These are phyloP conservation scores for Pichia membranifaciens DNA, from an alignment of 805 yeast genomes.

Conservation along the genomic window DNA sequence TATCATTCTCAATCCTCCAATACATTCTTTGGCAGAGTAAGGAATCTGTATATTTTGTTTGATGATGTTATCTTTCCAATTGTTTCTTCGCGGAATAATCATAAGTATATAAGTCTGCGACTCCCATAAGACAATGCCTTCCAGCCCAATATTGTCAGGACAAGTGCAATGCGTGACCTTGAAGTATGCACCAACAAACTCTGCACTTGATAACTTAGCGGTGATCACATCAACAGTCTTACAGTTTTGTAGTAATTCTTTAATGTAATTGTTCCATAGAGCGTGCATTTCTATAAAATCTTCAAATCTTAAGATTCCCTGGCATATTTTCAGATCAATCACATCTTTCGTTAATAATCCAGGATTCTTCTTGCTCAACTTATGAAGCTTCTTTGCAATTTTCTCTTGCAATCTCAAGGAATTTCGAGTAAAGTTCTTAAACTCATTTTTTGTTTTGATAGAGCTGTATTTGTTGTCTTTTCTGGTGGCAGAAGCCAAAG, in stretches of 20 bases:
- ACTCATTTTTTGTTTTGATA: slow-evolving; percentile 33
- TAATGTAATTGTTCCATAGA: slow-evolving; percentile 73
- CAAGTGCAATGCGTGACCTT: slow-evolving; percentile 55
- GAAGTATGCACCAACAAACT: slow-evolving; percentile 70
- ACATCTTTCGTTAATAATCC: slow-evolving; percentile 18
- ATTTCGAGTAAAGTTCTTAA: slow-evolving; percentile 35
- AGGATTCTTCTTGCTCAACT: slow-evolving; percentile 22
- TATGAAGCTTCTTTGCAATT: slow-evolving; percentile 33
- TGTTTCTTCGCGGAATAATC: slow-evolving; percentile 41
- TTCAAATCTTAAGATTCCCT: slow-evolving; percentile 33
- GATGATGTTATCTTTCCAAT: slow-evolving; percentile 30
- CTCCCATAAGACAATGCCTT: slow-evolving; percentile 83
- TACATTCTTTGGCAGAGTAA: slow-evolving; percentile 23
- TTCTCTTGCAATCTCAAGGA: slow-evolving; percentile 37
- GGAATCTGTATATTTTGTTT: slow-evolving; percentile 17
- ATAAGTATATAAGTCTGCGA: slow-evolving; percentile 66
- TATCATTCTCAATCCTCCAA: slow-evolving; percentile 63
- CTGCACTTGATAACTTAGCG: slow-evolving; percentile 65
- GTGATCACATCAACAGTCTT: slow-evolving; percentile 32
- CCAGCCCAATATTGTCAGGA: slow-evolving; percentile 48
- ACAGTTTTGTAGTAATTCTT: slow-evolving; percentile 41
- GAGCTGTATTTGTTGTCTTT: slow-evolving; percentile 18
- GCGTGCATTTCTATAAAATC: slow-evolving; percentile 48
- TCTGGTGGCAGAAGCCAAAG: neutral
- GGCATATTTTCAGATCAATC: slow-evolving; percentile 19